phyloP scores from a whole-genome alignment of 2,329 filamentous ascomycete species.

The Scorias spongiosa region DNA sequence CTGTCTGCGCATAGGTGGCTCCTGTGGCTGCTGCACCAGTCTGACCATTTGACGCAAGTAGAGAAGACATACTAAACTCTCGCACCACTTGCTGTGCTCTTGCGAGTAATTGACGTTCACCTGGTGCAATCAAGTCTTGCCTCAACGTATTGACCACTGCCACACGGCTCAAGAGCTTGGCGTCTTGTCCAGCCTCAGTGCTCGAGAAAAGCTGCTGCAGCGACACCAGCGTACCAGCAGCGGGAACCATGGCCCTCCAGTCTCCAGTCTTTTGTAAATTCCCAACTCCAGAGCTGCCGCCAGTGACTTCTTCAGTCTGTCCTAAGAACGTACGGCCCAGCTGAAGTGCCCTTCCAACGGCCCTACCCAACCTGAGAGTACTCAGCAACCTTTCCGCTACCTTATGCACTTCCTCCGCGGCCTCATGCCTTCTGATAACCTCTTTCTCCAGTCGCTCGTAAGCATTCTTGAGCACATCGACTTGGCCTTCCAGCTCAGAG shows the following conservation, averaged over 20 bases:
- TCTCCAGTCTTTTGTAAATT: conserved; percentile 2
- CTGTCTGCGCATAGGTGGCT: conserved; percentile 42
- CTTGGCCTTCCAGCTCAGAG: conserved; percentile 61
- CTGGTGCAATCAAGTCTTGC: conserved; percentile 51
- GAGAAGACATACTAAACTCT: conserved; percentile 61
- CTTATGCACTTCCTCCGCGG: conserved; percentile 65
- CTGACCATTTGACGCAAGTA: conserved; percentile 23
- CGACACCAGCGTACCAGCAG: conserved; percentile 62
- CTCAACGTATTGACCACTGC: conserved; percentile 57
- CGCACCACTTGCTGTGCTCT: conserved; percentile 64
- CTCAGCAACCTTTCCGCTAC: conserved; percentile 68
- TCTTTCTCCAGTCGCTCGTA: conserved; percentile 77
- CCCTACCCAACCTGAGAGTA: conserved; percentile 60
- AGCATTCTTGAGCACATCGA: conserved; percentile 65
- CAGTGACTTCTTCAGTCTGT: conserved; percentile 57
- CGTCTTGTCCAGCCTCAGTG: conserved; percentile 56
- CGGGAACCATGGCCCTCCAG: conserved; percentile 62
- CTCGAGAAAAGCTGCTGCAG: conserved; percentile 58
- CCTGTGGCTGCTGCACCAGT: conserved; percentile 14
- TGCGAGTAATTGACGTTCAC: conserved; percentile 58
- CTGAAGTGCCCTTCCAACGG: conserved; percentile 63
- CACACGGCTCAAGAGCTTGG: conserved; percentile 58
- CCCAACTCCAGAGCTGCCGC: conserved; percentile 29
- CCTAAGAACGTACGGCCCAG: conserved; percentile 75
- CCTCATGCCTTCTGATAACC: conserved; percentile 70